Conservation (phyloP, 1,284 basidiomycete species). For the Ustilago esculenta region DNA sequence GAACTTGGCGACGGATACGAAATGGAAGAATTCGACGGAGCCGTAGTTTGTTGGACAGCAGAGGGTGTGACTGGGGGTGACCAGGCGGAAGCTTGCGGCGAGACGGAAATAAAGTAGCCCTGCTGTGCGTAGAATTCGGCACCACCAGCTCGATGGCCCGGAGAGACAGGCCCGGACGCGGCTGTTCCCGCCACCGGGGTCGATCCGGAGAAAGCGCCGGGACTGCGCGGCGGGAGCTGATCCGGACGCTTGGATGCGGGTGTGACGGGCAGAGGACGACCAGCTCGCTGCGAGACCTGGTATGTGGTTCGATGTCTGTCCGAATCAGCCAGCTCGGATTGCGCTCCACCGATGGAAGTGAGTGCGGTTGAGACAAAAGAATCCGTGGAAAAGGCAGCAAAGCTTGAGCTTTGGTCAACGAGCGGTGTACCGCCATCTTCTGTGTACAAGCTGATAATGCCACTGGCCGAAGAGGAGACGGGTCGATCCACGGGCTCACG, state of each 20-base stretch:
- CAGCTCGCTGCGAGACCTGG: slow-evolving; percentile 21
- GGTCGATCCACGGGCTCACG: slow-evolving; percentile 17
- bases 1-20: slow-evolving; percentile 21
- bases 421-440: slow-evolving; percentile 23
- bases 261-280: slow-evolving; percentile 36
- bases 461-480: slow-evolving; percentile 44
- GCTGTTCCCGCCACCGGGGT: not conserved
- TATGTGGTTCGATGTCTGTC: slow-evolving; percentile 1
- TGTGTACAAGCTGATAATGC: slow-evolving; percentile 53
- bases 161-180: slow-evolving; percentile 5
- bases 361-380: not conserved
- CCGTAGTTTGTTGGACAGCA: slow-evolving; percentile 12
- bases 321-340: not conserved
- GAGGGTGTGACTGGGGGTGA: slow-evolving; percentile 32
- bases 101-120: slow-evolving; percentile 23
- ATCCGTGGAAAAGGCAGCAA: slow-evolving; percentile 2
- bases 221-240: slow-evolving; percentile 7
- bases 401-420: slow-evolving; percentile 13
- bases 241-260: slow-evolving; percentile 9
- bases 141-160: slow-evolving; percentile 4
- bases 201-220: slow-evolving; percentile 2
- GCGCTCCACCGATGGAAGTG: not conserved
- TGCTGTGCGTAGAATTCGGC: slow-evolving; percentile 14
- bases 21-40: slow-evolving; percentile 15
- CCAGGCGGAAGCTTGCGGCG: slow-evolving; percentile 27